Percentiles rank a stretch among this genome's conserved stretches.
phyloP scores from a whole-genome alignment of 768 basidiomycete species.

The Galerina sulciceps region DNA sequence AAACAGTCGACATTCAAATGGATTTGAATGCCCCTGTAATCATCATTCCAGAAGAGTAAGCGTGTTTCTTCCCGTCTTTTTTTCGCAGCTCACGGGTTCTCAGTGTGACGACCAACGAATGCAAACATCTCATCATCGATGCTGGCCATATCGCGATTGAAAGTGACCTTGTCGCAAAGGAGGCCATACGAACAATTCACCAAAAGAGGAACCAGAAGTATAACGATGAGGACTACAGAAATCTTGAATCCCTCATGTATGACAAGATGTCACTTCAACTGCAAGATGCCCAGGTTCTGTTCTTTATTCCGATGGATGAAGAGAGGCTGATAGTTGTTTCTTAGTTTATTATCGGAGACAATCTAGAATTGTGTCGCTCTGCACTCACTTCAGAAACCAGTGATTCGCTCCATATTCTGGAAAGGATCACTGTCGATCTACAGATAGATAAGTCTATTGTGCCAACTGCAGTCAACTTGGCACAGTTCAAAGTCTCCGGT shows the following conservation, averaged over 20 bases:
- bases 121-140: constrained; percentile 90
- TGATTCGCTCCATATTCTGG: constrained; percentile 82
- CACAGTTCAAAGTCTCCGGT: constrained; percentile 90
- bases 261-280: constrained; percentile 85
- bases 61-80: neutral
- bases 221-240: constrained; percentile 82
- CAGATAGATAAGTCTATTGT: constrained; percentile 93
- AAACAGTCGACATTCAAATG: constrained; percentile 94
- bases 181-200: constrained; percentile 74
- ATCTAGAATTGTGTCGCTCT: constrained; percentile 78
- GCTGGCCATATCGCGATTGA: constrained; percentile 96
- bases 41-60: constrained; percentile 92
- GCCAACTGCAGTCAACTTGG: constrained; percentile 76
- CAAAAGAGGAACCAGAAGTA: constrained; percentile 86
- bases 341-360: constrained; percentile 89
- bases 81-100: constrained; percentile 2
- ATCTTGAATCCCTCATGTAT: constrained; percentile 93
- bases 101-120: constrained; percentile 76
- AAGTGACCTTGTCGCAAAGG: constrained; percentile 87
- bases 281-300: constrained; percentile 83
- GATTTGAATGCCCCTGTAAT: constrained; percentile 98
- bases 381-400: constrained; percentile 66
- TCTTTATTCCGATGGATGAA: neutral
- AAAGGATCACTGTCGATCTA: constrained; percentile 89
- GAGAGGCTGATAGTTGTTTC: neutral